Evolutionary conservation across 371 early-diverging fungal genomes (phyloP).

Genomic region (Mucor racemosus): DNA sequence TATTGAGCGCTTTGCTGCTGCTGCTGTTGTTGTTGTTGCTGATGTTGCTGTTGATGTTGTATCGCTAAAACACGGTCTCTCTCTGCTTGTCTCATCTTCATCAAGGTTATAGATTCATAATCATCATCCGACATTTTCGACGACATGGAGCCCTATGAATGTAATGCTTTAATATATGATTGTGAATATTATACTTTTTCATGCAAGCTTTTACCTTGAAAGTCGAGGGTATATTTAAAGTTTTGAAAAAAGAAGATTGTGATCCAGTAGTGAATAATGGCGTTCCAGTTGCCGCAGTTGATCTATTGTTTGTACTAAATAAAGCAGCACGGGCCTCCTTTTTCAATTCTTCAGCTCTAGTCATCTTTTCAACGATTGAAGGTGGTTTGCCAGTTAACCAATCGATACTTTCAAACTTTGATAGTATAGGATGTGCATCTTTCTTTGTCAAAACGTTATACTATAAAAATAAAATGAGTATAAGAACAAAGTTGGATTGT

Average conservation of each 20-base stretch:
- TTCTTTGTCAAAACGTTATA: slow-evolving; percentile 49
- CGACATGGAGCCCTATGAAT: slow-evolving; percentile 2
- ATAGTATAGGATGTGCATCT: slow-evolving; percentile 38
- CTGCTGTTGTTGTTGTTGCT: neutral
- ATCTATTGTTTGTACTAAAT: slow-evolving; percentile 23
- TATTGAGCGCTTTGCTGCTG: neutral
- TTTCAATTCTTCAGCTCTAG: slow-evolving; percentile 30
- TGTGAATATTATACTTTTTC: no score
- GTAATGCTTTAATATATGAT: no score
- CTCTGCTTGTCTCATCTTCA: slow-evolving; percentile 55
- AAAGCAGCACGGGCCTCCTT: slow-evolving; percentile 36
- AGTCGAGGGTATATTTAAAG: slow-evolving; percentile 28
- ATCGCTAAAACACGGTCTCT: slow-evolving; percentile 29
- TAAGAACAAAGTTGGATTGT: neutral
- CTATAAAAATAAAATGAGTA: slow-evolving; percentile 17
- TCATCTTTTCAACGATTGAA: slow-evolving; percentile 47
- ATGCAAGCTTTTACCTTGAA: slow-evolving; percentile 22
- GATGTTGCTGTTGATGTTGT: neutral
- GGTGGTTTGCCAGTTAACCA: slow-evolving; percentile 53
- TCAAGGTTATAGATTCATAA: slow-evolving; percentile 51
- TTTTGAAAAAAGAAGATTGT: slow-evolving; percentile 39
- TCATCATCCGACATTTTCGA: slow-evolving; percentile 39
- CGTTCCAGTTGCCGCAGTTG: slow-evolving; percentile 27
- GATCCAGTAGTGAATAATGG: slow-evolving; percentile 36
- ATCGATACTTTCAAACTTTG: slow-evolving; percentile 42